Conservation (phyloP, 2,329 filamentous ascomycete genomes). For the Geosmithia putterillii region DNA sequence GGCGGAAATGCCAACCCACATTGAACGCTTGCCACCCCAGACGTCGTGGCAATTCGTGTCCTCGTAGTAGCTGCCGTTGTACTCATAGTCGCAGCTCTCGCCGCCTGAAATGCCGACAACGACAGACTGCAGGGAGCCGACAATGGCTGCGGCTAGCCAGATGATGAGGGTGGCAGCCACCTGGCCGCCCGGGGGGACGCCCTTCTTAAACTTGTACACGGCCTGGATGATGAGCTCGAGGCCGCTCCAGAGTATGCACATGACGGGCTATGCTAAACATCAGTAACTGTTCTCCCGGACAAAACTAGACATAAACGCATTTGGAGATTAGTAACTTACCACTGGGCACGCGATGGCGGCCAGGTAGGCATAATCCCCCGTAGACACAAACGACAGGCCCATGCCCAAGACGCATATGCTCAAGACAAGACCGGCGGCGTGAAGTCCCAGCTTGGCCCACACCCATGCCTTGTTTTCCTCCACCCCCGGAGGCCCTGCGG, state of each 20-base stretch:
- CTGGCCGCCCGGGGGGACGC: slow-evolving; percentile 30
- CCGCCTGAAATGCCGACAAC: slow-evolving; percentile 2
- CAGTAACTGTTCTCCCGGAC: too few relatives aligned
- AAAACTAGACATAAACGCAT: too few relatives aligned
- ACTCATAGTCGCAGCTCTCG: slow-evolving; percentile 4
- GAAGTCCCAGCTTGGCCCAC: slow-evolving; percentile 16
- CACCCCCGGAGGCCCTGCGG: slow-evolving; percentile 5
- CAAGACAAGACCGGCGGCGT: slow-evolving; percentile 11
- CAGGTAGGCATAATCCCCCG: slow-evolving; percentile 3
- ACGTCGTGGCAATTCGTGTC: slow-evolving; percentile 2
- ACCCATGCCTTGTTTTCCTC: slow-evolving; percentile 11
- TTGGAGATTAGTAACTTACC: slow-evolving; percentile 1
- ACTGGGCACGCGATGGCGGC: slow-evolving; percentile 4
- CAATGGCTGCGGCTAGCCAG: slow-evolving; percentile 19
- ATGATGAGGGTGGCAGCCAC: slow-evolving; percentile 28
- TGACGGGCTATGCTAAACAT: slow-evolving; percentile 19
- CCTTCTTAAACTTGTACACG: slow-evolving; percentile 15
- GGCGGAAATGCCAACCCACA: slow-evolving; percentile 9
- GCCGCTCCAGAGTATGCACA: slow-evolving; percentile 22
- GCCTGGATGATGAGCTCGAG: slow-evolving; percentile 24
- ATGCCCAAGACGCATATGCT: slow-evolving; percentile 14
- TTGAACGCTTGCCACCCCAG: slow-evolving; percentile 3
- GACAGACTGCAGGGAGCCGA: slow-evolving; percentile 11
- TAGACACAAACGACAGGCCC: slow-evolving; percentile 10
- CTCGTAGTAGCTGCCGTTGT: slow-evolving; percentile 5